phyloP scores from a whole-genome alignment of 768 basidiomycete genomes.

The Epithele typhae region DNA sequence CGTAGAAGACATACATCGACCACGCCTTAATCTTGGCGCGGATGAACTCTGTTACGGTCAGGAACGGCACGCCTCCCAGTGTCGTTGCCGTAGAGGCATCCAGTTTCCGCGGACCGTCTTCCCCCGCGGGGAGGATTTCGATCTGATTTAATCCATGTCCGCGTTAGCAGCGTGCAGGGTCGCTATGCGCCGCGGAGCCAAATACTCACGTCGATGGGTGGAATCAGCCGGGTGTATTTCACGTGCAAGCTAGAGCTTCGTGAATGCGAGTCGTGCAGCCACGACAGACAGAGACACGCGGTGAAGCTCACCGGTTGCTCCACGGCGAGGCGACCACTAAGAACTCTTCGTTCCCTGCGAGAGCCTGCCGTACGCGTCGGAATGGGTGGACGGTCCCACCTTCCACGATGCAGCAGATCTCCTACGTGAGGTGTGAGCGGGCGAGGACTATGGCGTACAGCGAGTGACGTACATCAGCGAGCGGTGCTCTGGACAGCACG shows the following conservation, averaged over 20 bases:
- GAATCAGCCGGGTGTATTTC: constrained; percentile 72
- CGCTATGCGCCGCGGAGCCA: background rate
- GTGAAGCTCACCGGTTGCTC: constrained; percentile 65
- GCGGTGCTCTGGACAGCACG: constrained; percentile 58
- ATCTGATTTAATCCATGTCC: constrained; percentile 50
- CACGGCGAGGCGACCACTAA: constrained; percentile 73
- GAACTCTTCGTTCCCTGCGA: constrained; percentile 60
- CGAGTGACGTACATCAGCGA: constrained; percentile 55
- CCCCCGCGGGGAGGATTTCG: constrained; percentile 79
- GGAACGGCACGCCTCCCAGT: constrained; percentile 70
- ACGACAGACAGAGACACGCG: no score
- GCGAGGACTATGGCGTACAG: background rate
- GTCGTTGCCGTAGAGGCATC: constrained; percentile 64
- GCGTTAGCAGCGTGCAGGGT: no score
- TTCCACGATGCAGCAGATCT: constrained; percentile 83
- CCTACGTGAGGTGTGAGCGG: constrained; percentile 38
- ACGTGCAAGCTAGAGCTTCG: constrained; percentile 54
- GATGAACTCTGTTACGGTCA: constrained; percentile 82
- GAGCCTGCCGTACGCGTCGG: constrained; percentile 73
- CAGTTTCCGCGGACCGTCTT: constrained; percentile 72
- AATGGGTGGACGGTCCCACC: constrained; percentile 69
- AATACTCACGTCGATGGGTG: constrained; percentile 64
- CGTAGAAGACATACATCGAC: constrained; percentile 57
- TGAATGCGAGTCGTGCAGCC: constrained; percentile 7
- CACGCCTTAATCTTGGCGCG: constrained; percentile 81